Percentiles rank a stretch among this genome's conserved stretches.
These are phyloP conservation scores for Yarrowia keelungensis DNA, from an alignment of 805 yeast species.

Conservation along the genomic window DNA sequence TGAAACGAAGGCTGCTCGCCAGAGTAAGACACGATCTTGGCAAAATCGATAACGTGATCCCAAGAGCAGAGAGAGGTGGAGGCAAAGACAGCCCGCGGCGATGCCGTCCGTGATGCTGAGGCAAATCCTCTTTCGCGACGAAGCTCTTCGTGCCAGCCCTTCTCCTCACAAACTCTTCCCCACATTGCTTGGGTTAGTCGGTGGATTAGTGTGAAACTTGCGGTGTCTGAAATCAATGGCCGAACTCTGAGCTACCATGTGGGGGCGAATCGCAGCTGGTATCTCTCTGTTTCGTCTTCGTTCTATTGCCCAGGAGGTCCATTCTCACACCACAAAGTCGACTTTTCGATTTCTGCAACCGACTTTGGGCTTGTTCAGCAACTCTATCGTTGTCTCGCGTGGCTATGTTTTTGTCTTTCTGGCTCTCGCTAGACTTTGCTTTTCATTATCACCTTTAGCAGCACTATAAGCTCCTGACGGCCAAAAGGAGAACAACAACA, in stretches of 20 bases:
- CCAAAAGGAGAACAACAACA: slow-evolving; percentile 16
- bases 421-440: slow-evolving; percentile 2
- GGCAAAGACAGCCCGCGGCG: background rate
- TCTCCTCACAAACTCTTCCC: slow-evolving; percentile 8
- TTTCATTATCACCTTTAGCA: slow-evolving; percentile 3
- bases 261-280: too few relatives aligned
- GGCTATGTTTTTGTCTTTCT: slow-evolving; percentile 11
- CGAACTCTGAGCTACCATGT: too few relatives aligned
- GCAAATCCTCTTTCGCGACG: background rate
- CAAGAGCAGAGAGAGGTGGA: background rate
- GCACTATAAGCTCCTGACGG: background rate
- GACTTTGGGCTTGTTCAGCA: background rate
- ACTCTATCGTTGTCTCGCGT: slow-evolving; percentile 14
- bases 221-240: too few relatives aligned
- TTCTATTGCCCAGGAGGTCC: background rate
- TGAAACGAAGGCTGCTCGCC: background rate
- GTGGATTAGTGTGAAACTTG: background rate
- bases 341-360: slow-evolving; percentile 7
- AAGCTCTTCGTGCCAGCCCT: background rate
- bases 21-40: background rate
- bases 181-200: background rate
- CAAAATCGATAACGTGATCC: slow-evolving; percentile 9
- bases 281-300: too few relatives aligned
- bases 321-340: slow-evolving; percentile 10
- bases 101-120: background rate